These are phyloP conservation scores for Pestalotiopsis sp. DNA, from an alignment of 2,329 filamentous ascomycete species.

Conservation along the genomic window DNA sequence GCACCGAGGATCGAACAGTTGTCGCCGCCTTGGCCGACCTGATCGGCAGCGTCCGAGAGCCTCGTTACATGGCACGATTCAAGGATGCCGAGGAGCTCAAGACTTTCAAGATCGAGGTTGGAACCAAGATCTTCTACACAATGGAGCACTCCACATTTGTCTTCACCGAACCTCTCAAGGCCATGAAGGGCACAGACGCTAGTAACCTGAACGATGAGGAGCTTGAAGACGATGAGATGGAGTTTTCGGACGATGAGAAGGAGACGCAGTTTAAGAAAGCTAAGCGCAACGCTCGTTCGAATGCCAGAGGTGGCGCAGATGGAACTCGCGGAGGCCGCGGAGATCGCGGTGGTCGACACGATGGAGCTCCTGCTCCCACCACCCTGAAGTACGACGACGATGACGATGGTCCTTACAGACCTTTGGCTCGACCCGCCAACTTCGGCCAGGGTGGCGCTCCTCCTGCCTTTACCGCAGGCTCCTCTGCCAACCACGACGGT, in stretches of 20 bases:
- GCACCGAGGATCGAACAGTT: slow-evolving; percentile 72
- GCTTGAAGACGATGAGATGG: slow-evolving; percentile 79
- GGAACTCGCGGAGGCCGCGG: slow-evolving; percentile 33
- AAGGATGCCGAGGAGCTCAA: slow-evolving; percentile 68
- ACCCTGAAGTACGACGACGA: slow-evolving; percentile 67
- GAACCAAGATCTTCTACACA: slow-evolving; percentile 78
- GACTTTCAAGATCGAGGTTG: slow-evolving; percentile 67
- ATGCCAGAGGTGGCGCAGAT: slow-evolving; percentile 37
- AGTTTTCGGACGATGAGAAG: slow-evolving; percentile 96
- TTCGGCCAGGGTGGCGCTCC: slow-evolving; percentile 48
- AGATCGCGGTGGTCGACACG: slow-evolving; percentile 37
- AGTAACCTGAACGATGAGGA: slow-evolving; percentile 96
- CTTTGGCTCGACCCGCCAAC: slow-evolving; percentile 68
- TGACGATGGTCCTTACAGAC: slow-evolving; percentile 68
- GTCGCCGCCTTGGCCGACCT: slow-evolving; percentile 85
- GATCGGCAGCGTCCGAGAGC: slow-evolving; percentile 82
- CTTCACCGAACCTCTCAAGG: slow-evolving; percentile 81
- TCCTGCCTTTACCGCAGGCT: slow-evolving; percentile 43
- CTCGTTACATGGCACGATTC: slow-evolving; percentile 83
- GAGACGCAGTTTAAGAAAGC: slow-evolving; percentile 83
- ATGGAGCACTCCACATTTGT: slow-evolving; percentile 79
- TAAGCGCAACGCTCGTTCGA: slow-evolving; percentile 54
- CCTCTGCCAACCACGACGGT: slow-evolving; percentile 22
- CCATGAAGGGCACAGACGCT: slow-evolving; percentile 86
- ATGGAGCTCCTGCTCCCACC: slow-evolving; percentile 33